Conservation (phyloP, 352 stramenopile genomes). For the Phytopythium sindhum region DNA sequence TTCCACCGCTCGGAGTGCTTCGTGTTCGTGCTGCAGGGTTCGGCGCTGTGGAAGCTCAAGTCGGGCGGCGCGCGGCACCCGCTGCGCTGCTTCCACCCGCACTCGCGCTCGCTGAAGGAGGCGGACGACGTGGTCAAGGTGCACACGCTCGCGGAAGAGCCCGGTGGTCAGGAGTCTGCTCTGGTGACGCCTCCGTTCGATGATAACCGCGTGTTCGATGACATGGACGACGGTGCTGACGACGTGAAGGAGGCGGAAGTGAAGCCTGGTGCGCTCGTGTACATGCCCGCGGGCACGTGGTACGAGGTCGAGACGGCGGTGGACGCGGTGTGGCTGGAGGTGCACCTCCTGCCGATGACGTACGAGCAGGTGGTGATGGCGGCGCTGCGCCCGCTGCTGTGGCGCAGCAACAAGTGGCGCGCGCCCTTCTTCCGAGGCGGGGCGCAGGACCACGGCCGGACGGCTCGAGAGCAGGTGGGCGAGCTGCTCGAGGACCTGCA, state of each 20-base stretch:
- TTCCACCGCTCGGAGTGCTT: slow-evolving; percentile 36
- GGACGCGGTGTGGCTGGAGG: slow-evolving; percentile 35
- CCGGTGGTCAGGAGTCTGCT: not conserved
- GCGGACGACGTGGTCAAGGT: slow-evolving; percentile 17
- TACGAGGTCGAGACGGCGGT: slow-evolving; percentile 24
- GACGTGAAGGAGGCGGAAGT: slow-evolving; percentile 3
- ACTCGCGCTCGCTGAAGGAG: slow-evolving; percentile 12
- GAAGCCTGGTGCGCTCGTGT: slow-evolving; percentile 39
- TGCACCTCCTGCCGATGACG: slow-evolving; percentile 26
- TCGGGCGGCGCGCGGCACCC: slow-evolving; percentile 19
- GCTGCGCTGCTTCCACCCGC: slow-evolving; percentile 19
- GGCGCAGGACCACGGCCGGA: not conserved
- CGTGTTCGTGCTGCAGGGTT: slow-evolving; percentile 36
- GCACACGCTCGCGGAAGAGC: slow-evolving; percentile 8
- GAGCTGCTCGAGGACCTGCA: slow-evolving; percentile 20
- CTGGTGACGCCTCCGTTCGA: slow-evolving; percentile 16
- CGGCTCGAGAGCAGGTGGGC: slow-evolving; percentile 10
- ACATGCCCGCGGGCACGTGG: slow-evolving; percentile 55
- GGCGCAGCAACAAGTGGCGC: slow-evolving; percentile 23
- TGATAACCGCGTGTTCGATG: slow-evolving; percentile 21
- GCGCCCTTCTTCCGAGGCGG: slow-evolving; percentile 11
- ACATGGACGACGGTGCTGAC: slow-evolving; percentile 9
- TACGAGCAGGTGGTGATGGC: slow-evolving; percentile 22
- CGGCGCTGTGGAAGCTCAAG: slow-evolving; percentile 25
- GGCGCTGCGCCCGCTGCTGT: slow-evolving; percentile 28